Evolutionary conservation across 768 basidiomycete genomes (phyloP), one percentile per base, ranked within the genome.

Genomic region (Leucosporidium yakuticum): DNA sequence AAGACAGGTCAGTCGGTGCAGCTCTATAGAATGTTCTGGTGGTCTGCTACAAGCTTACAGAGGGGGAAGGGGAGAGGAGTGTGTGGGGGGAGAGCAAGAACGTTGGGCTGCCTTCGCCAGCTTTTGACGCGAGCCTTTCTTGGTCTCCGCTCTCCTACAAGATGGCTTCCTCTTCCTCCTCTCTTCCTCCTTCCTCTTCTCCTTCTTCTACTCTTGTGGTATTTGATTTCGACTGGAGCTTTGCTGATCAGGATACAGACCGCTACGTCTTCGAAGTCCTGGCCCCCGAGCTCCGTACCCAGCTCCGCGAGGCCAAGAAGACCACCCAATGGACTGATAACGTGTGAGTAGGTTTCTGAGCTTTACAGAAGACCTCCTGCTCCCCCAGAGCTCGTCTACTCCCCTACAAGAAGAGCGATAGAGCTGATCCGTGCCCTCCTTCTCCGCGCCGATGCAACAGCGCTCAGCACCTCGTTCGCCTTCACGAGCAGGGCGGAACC

Each of bases 191-290:
- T 32, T 9, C 6, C 51, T 14, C 54, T 19, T 50, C 49, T n/a
- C 49, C 44, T 32, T 36, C 34, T 12, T 36, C 5, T 14, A 29
- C 55, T 76, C 87, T 97, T 60, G 82, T 97, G 67, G 87, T 97
- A 20, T 97, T 89, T 74, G 95, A 99, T 79, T 99, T 97, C 80
- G 95, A 99, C 83, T 98, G 94, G 95, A 88, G 60, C 1, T 70
- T 60, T 34, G 67, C 54, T 21, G 69, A 99, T 80, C 94, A 98
- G 81, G 96, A 99, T 81, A 88, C 93, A 1, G 96, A 98, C 79
- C 83, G 93, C 79, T 99, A 63, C 58, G 69, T 73, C 53, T 87
- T 91, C 71, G 91, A 94, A 78, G 91, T 95, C 65, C 84, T 93
- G 44, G 88, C 87, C 0, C 87, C 88, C 3, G 86, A 90, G 74